These are phyloP conservation scores for Blastomyces emzantsi DNA, from an alignment of 2,329 filamentous ascomycete genomes.

Conservation along the genomic window DNA sequence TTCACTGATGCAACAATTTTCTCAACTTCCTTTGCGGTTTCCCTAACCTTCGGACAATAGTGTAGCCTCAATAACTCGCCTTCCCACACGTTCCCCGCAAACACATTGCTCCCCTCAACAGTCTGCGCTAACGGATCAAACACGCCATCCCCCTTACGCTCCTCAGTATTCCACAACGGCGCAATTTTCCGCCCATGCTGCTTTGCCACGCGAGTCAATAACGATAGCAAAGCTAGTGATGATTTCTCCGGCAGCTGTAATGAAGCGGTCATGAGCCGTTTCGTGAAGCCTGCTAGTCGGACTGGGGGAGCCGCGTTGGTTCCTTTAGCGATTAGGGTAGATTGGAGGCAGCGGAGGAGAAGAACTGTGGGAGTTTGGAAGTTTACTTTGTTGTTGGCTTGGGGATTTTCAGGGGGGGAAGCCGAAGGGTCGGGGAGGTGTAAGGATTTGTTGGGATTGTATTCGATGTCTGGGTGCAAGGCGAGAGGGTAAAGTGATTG, in stretches of 20 bases:
- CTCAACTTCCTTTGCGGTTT: conserved; percentile 61
- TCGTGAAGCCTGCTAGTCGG: conserved; percentile 83
- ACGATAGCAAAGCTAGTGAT: conserved; percentile 64
- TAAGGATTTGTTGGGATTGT: conserved; percentile 60
- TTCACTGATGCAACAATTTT: conserved; percentile 46
- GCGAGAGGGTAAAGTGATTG: conserved; percentile 69
- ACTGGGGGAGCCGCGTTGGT: conserved; percentile 68
- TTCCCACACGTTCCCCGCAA: conserved; percentile 86
- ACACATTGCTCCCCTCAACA: conserved; percentile 81
- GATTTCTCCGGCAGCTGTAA: conserved; percentile 90
- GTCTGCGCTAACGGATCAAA: conserved; percentile 66
- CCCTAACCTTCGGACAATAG: conserved; percentile 77
- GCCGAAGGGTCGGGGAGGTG: conserved; percentile 58
- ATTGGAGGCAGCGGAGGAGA: conserved; percentile 74
- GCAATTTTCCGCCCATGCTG: conserved; percentile 73
- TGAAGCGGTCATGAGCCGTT: conserved; percentile 73
- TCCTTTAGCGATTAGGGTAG: conserved; percentile 68
- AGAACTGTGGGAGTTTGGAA: conserved; percentile 91
- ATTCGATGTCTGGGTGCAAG: conserved; percentile 77
- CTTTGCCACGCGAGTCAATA: conserved; percentile 69
- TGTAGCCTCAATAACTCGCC: conserved; percentile 77
- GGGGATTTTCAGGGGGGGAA: conserved; percentile 18
- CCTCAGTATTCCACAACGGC: conserved; percentile 89
- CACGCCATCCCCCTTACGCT: conserved; percentile 80
- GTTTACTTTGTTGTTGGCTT: conserved; percentile 62